These are phyloP conservation scores for Suillus lakei DNA, from an alignment of 768 basidiomycete species.

Conservation along the genomic window DNA sequence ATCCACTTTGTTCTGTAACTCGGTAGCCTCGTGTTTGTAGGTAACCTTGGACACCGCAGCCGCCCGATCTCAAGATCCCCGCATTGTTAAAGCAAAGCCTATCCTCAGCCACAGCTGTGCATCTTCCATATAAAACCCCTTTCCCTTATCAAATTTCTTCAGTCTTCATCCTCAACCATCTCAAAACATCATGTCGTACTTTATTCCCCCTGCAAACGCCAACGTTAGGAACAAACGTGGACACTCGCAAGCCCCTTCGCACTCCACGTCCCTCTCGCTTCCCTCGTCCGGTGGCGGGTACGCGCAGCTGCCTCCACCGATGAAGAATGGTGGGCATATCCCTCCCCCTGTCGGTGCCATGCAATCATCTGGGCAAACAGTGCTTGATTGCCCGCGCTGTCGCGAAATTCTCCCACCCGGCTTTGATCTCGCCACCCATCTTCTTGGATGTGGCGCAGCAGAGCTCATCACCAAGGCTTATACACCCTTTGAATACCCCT, in stretches of 20 bases:
- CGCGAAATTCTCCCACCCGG: slow-evolving; percentile 11
- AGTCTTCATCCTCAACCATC: background rate
- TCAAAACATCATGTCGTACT: slow-evolving; percentile 4
- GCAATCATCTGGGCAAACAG: background rate
- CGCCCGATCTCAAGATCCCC: background rate
- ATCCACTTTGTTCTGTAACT: slow-evolving; percentile 6
- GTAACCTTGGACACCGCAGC: slow-evolving; percentile 8
- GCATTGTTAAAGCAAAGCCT: background rate
- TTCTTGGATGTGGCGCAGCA: slow-evolving; percentile 17
- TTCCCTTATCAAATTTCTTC: background rate
- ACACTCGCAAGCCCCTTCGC: background rate
- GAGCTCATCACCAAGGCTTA: slow-evolving; percentile 17
- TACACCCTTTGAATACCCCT: slow-evolving; percentile 16
- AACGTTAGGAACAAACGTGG: background rate
- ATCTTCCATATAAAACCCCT: background rate
- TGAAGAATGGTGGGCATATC: background rate
- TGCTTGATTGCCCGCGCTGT: slow-evolving; percentile 22
- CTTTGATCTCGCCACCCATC: slow-evolving; percentile 15
- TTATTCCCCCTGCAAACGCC: background rate
- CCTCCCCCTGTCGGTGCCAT: slow-evolving; percentile 8
- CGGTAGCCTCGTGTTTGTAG: slow-evolving; percentile 5
- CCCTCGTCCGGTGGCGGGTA: background rate
- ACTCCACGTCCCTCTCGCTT: background rate
- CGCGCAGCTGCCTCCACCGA: background rate
- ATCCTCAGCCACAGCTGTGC: background rate